These are phyloP conservation scores for Phytopythium boreale DNA, from an alignment of 352 stramenopile species.

Conservation along the genomic window DNA sequence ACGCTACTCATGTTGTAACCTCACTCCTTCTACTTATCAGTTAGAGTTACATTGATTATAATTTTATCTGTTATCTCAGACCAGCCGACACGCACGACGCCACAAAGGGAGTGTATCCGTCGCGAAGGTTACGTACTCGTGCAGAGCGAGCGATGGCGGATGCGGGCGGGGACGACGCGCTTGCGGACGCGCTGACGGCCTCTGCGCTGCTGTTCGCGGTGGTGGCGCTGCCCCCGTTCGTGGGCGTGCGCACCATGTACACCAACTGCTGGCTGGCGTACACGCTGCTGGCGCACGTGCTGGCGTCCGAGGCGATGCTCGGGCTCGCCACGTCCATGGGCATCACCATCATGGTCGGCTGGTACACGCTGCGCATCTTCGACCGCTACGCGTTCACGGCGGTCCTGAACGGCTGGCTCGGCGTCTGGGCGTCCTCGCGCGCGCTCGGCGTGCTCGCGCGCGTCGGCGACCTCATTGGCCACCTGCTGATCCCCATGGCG, in stretches of 20 bases:
- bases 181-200: conserved; percentile 47
- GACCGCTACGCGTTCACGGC: conserved; percentile 76
- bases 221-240: conserved; percentile 48
- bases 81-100: too few relatives aligned
- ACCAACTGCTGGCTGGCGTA: conserved; percentile 76
- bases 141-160: not conserved
- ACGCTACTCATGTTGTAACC: not conserved
- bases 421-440: conserved; percentile 68
- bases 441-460: conserved; percentile 57
- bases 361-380: conserved; percentile 81
- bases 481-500: conserved; percentile 68
- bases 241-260: conserved; percentile 74
- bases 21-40: too few relatives aligned
- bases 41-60: too few relatives aligned
- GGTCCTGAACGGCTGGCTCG: conserved; percentile 69
- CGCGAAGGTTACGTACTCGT: too few relatives aligned
- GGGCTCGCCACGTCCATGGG: conserved; percentile 78
- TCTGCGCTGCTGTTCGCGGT: conserved; percentile 56
- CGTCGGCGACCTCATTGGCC: conserved; percentile 58
- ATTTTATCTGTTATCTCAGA: too few relatives aligned
- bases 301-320: conserved; percentile 53
- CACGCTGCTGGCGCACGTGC: conserved; percentile 47
- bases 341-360: conserved; percentile 84
- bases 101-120: not conserved
- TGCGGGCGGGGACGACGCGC: conserved; percentile 12